Conservation (phyloP, 495 filamentous ascomycete species). For the Neurospora sp. region DNA sequence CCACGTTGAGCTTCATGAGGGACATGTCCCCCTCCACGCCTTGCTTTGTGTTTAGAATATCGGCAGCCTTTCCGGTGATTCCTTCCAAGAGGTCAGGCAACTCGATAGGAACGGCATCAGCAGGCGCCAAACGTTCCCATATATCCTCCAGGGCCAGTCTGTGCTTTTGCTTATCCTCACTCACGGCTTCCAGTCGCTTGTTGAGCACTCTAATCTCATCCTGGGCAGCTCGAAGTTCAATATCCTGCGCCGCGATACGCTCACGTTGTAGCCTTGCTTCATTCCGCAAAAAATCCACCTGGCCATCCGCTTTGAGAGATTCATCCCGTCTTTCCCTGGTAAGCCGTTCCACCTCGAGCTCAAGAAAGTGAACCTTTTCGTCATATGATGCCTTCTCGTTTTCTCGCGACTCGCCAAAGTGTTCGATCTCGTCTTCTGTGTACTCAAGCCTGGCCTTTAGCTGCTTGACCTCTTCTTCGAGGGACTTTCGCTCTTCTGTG, state of each 20-base stretch:
- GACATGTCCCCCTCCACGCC: conserved; percentile 34
- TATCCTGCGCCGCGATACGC: conserved; percentile 41
- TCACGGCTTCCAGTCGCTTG: conserved; percentile 38
- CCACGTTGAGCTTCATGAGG: conserved; percentile 35
- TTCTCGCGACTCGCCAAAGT: conserved; percentile 70
- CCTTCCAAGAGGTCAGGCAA: conserved; percentile 49
- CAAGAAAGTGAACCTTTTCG: conserved; percentile 55
- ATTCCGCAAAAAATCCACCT: conserved; percentile 45
- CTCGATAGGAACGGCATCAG: conserved; percentile 46
- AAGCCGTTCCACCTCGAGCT: conserved; percentile 56
- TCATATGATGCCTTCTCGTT: conserved; percentile 63
- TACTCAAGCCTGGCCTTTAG: conserved; percentile 72
- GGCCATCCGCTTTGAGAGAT: conserved; percentile 43
- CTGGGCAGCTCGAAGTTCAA: conserved; percentile 40
- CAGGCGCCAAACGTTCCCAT: conserved; percentile 51
- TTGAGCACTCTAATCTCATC: conserved; percentile 42
- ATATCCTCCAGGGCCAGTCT: conserved; percentile 45
- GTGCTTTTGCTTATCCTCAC: conserved; percentile 26
- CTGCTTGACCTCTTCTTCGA: conserved; percentile 68
- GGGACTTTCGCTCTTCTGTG: conserved; percentile 64
- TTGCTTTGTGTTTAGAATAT: conserved; percentile 36
- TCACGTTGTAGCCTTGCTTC: conserved; percentile 47
- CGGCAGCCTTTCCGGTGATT: conserved; percentile 51
- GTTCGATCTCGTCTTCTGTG: conserved; percentile 80
- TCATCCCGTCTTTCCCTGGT: conserved; percentile 48